phyloP scores from a whole-genome alignment of 2,329 filamentous ascomycete genomes.

The Penicillium glabrum region DNA sequence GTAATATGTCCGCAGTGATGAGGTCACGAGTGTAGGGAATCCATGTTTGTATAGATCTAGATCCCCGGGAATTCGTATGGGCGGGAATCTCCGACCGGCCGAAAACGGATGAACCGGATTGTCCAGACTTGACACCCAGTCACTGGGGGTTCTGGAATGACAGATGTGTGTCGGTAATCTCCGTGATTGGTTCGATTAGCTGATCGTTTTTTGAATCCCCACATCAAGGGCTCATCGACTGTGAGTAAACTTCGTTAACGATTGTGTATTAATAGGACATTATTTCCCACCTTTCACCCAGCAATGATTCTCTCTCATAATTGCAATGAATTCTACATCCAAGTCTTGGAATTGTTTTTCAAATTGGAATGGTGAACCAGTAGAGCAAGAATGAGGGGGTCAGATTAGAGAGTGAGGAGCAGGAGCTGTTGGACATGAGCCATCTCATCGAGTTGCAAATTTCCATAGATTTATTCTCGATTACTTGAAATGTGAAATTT shows the following conservation, averaged over 20 bases:
- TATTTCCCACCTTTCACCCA: no score
- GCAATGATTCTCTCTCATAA: no score
- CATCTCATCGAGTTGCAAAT: no score
- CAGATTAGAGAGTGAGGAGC: no score
- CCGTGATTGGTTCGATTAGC: constrained; percentile 1
- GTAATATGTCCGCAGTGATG: not conserved
- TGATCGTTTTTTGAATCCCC: not conserved
- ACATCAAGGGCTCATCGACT: not conserved
- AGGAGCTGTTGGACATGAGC: no score
- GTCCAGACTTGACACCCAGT: not conserved
- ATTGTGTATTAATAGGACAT: no score
- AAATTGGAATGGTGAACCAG: no score
- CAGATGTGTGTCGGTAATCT: not conserved
- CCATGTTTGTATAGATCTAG: not conserved
- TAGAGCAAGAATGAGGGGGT: no score
- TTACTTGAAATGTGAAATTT: no score
- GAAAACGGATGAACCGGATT: constrained; percentile 4
- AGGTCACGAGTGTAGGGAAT: not conserved
- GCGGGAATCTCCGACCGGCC: constrained; percentile 1
- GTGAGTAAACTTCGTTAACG: not conserved
- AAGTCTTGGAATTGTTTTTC: no score
- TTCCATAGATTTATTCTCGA: no score
- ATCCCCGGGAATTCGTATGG: not conserved
- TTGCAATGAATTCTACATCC: no score
- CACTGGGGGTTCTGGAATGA: not conserved